Evolutionary conservation across 228 moss, liverwort and hornwort genomes (phyloP).

Genomic region (Sphagnum fallax): DNA sequence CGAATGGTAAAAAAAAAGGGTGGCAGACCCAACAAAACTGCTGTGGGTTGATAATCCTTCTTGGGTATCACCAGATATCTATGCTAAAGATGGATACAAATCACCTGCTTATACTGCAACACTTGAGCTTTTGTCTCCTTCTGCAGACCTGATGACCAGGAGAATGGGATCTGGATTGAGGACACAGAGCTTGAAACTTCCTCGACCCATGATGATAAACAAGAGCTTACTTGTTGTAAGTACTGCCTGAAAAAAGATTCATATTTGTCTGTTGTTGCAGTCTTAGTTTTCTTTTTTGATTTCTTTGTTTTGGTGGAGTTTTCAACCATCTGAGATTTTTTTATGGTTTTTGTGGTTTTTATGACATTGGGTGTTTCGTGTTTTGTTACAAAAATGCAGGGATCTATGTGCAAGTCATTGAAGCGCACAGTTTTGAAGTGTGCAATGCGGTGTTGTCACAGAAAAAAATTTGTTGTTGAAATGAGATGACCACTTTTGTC

Average conservation of each 20-base stretch:
- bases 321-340: too few species aligned
- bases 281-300: too few species aligned
- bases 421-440: constrained; percentile 40
- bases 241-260: too few species aligned
- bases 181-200: not conserved
- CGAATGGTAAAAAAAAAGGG: too few species aligned
- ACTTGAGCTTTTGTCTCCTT: constrained; percentile 33
- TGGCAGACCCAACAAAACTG: not conserved
- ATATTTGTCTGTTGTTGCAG: too few species aligned
- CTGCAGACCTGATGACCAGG: constrained; percentile 18
- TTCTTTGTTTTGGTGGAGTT: too few species aligned
- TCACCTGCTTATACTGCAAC: constrained; percentile 31
- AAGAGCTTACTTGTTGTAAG: not conserved
- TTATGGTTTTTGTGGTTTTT: too few species aligned
- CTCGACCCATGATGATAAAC: not conserved
- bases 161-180: constrained; percentile 12
- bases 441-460: constrained; percentile 41
- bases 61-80: not conserved
- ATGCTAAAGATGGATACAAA: constrained; percentile 14
- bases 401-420: constrained; percentile 39
- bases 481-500: too few species aligned
- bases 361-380: too few species aligned
- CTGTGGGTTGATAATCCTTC: not conserved
- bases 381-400: constrained; percentile 8
- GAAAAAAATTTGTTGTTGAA: not conserved